Evolutionary conservation across 768 basidiomycete species (phyloP), one percentile per base, ranked within the genome.

Genomic region (Kwoniella sp.): DNA sequence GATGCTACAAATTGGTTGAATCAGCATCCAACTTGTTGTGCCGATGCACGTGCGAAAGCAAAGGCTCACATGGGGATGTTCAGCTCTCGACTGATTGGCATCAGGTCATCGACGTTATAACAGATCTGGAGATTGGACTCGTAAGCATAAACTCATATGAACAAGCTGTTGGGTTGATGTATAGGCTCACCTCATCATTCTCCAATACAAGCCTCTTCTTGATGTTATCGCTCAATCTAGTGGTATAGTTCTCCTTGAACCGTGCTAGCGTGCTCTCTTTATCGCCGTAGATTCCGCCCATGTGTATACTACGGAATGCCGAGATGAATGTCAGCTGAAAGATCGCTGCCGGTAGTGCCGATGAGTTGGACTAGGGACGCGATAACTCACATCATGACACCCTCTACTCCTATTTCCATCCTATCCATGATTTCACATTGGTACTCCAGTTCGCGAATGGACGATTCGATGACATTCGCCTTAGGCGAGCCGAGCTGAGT

Each of bases 341-440:
- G n/a, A n/a, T n/a, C n/a, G n/a, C n/a, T n/a, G n/a, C n/a, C n/a
- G n/a, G 25, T 45, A 17, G 56, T 28, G 37, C 5, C 13, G 48
- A 34, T 17, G 30, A 15, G 4, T 15, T 15, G 13, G 0, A 17
- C 8, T 34, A 48, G 37, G 28, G n/a, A n/a, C n/a, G n/a, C n/a
- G n/a, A n/a, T n/a, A 23, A 77, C 85, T 74, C 73, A 89, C 68
- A 95, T 89, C 85, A 93, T 91, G 4, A 97, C 91, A 4, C 89
- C 87, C 63, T 97, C 92, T n/a, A 84, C 82, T 12, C 87, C 91
- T 31, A 92, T 76, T 2, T 69, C 78, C 90, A 95, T 92, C 22
- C 86, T 82, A 59, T 92, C 89, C 76, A 95, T 83, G 85, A 96
- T 90, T 79, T 94, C 87, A 65, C 87, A 87, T 66, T 97, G 94